Evolutionary conservation across 108 stramenopile genomes (phyloP).

Genomic region (Phaeodactylum tricornutum): DNA sequence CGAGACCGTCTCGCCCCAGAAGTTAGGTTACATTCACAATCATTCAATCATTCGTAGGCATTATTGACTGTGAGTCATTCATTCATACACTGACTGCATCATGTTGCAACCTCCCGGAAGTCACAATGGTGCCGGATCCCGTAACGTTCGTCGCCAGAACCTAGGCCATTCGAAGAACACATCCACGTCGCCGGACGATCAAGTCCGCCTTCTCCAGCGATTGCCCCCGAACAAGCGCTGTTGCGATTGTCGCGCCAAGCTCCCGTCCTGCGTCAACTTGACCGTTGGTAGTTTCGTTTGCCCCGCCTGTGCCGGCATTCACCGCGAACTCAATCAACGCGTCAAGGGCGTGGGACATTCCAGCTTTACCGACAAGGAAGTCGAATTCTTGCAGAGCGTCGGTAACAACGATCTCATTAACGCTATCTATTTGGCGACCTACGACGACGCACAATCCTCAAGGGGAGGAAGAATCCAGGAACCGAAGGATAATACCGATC

Average conservation of each 20-base stretch:
- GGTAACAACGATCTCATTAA: slow-evolving; percentile 75
- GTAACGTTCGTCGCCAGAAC: slow-evolving; percentile 19
- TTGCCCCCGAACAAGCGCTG: slow-evolving; percentile 63
- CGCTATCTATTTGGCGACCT: slow-evolving; percentile 47
- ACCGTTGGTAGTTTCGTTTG: slow-evolving; percentile 69
- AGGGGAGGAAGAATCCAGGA: slow-evolving; percentile 28
- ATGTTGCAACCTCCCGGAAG: slow-evolving; percentile 34
- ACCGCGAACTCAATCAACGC: slow-evolving; percentile 67
- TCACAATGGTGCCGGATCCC: slow-evolving; percentile 6
- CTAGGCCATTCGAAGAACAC: too few species aligned
- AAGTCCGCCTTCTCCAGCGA: slow-evolving; percentile 37
- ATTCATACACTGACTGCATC: too few species aligned
- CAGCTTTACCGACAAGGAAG: slow-evolving; percentile 69
- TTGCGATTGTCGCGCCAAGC: slow-evolving; percentile 65
- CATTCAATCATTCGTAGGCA: too few species aligned
- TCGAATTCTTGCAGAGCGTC: slow-evolving; percentile 19
- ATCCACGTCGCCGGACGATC: slow-evolving; percentile 25
- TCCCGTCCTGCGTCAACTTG: slow-evolving; percentile 69
- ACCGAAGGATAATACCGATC: slow-evolving; percentile 50
- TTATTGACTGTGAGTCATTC: too few species aligned
- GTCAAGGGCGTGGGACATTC: slow-evolving; percentile 76
- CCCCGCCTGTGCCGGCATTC: slow-evolving; percentile 67
- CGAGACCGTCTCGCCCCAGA: too few species aligned
- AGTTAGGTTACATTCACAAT: too few species aligned
- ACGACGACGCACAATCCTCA: slow-evolving; percentile 24